A percentile compares a stretch with the other conserved stretches of the same genome.
Evolutionary conservation across 163 green algal genomes (phyloP).

Genomic region (Chlorella variabilis): DNA sequence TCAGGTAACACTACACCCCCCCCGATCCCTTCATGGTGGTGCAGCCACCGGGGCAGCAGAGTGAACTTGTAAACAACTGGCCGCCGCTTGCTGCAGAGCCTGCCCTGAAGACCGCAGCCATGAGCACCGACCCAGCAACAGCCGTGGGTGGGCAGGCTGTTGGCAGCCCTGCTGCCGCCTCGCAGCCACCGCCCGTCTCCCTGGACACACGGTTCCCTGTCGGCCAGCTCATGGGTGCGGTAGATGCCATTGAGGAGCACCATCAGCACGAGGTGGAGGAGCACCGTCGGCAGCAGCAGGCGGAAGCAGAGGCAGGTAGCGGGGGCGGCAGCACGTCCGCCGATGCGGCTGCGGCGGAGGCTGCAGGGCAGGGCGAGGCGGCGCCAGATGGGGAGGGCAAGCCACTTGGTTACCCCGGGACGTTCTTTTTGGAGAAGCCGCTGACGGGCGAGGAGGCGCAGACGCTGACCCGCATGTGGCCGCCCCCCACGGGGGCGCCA

Average conservation of each 20-base stretch:
- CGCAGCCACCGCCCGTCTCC: not conserved
- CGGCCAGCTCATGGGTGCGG: slow-evolving; percentile 14
- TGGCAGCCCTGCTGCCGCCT: too few species aligned
- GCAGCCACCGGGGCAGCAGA: too few species aligned
- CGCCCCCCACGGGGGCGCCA: not conserved
- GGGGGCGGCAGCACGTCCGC: not conserved
- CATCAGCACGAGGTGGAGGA: slow-evolving; percentile 13
- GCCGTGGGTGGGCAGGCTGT: not conserved
- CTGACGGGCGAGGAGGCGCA: not conserved
- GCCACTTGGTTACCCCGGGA: slow-evolving; percentile 22
- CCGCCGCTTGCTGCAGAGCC: not conserved
- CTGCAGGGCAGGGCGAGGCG: not conserved
- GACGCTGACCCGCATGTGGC: slow-evolving; percentile 26
- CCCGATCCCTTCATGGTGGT: too few species aligned
- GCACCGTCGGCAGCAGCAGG: not conserved
- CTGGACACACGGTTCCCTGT: slow-evolving; percentile 5
- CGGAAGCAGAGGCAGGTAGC: not conserved
- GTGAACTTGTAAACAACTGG: too few species aligned
- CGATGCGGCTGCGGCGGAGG: not conserved
- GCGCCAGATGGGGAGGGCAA: not conserved
- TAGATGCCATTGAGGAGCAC: slow-evolving; percentile 12
- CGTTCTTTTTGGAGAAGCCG: slow-evolving; percentile 21
- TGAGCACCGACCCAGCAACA: not conserved
- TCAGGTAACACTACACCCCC: too few species aligned
- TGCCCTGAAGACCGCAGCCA: not conserved